Base-by-base conservation (phyloP, 1,139 yeast genomes). In the Lodderomyces jiufengensis region DNA sequence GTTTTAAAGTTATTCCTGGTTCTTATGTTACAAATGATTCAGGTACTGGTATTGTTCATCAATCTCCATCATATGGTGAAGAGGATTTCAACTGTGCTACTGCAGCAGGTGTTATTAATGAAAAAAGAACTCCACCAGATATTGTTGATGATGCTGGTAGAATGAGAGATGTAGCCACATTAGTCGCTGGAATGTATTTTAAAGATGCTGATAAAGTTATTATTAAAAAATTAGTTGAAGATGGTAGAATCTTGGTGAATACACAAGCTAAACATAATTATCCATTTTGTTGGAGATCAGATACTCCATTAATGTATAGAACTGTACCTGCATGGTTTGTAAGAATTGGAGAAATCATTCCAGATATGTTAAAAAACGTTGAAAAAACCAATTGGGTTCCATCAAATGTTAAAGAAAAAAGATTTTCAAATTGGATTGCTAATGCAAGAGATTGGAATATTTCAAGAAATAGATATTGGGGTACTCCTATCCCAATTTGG, bases 271-370 rank as follows among this genome's bases (percentile, higher is more conserved):
- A 81, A 70, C 99, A 92, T 75, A 84, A 95, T 62, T 92, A 92
- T 63, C 98, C 99, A 53, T 92, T 92, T 82, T 92, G 99, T 70
- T 92, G 99, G 99, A 84, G 99, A 76, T 90, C 97, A 3, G 98
- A 92, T 59, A 94, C 99, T 27, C 99, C 99, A 35, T 78, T 92
- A 61, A 66, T 92, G 50, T 94, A 92, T 72, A 82, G 95, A 70
- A 81, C 96, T 32, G 97, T 92, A 46, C 98, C 99, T 34, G 94
- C 97, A 23, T 92, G 99, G 99, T 94, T 94, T 54, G 95, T 92
- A 42, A 84, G 95, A 60, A 84, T 92, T 41, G 78, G 77, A 46
- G 90, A 86, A 43, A 75, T 85, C 55, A 77, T 90, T 50, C 97
- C 97, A 36, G 78, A 86, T 55, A 87, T 94, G 90, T 73, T 90